phyloP scores from a whole-genome alignment of 2,329 filamentous ascomycete genomes.

The Didymella pinodella region DNA sequence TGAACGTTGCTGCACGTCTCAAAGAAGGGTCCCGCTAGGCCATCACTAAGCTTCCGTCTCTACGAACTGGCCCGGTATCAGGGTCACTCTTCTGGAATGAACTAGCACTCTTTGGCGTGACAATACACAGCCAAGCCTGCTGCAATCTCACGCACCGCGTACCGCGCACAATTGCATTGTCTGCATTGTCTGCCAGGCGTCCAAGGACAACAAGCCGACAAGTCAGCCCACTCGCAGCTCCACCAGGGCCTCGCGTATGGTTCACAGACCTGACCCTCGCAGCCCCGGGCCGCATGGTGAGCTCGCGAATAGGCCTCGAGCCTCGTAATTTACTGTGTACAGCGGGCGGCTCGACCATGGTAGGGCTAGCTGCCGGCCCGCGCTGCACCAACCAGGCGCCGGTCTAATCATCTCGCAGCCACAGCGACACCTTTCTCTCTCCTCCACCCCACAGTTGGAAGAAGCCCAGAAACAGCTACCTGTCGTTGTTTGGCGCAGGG shows the following conservation, averaged over 20 bases:
- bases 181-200: background rate
- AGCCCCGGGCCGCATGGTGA: background rate
- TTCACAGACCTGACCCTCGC: background rate
- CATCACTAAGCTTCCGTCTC: slow-evolving; percentile 16
- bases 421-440: slow-evolving; percentile 40
- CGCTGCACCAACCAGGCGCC: slow-evolving; percentile 20
- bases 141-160: slow-evolving; percentile 5
- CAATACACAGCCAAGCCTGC: slow-evolving; percentile 19
- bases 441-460: slow-evolving; percentile 49
- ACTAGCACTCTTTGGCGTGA: slow-evolving; percentile 20
- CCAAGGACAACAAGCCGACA: background rate
- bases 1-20: slow-evolving; percentile 21
- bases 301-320: background rate
- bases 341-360: slow-evolving; percentile 2
- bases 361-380: slow-evolving; percentile 22
- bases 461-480: slow-evolving; percentile 22
- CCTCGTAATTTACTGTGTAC: background rate
- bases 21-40: slow-evolving; percentile 16
- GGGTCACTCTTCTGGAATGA: slow-evolving; percentile 8
- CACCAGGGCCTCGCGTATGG: background rate
- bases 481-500: slow-evolving; percentile 46
- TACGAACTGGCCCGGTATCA: background rate
- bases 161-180: slow-evolving; percentile 7
- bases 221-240: background rate
- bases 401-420: slow-evolving; percentile 24